Percentiles rank a stretch among this genome's conserved stretches.
Conservation (phyloP, 306 rosid species). For the Rosa multiflora region DNA sequence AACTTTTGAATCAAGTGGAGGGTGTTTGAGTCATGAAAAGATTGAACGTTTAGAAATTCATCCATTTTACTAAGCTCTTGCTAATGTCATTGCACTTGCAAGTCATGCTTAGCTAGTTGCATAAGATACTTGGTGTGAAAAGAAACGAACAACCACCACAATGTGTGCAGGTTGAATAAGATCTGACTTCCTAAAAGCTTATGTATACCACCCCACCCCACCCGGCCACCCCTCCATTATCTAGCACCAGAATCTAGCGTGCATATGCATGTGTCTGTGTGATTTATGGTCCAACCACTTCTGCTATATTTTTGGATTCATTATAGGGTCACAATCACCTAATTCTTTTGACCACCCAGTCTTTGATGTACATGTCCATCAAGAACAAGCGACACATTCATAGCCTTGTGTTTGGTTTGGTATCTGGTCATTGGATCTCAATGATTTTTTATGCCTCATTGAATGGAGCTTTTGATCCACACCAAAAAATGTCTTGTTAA, state of each 20-base stretch:
- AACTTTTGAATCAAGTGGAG: not conserved
- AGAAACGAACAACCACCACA: conserved; percentile 1
- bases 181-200: not conserved
- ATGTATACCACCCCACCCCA: not conserved
- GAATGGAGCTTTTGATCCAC: not conserved
- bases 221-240: not conserved
- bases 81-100: not conserved
- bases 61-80: not conserved
- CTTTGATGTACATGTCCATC: conserved; percentile 13
- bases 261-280: not conserved
- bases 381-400: conserved; percentile 31
- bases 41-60: not conserved
- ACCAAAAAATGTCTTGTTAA: not conserved
- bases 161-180: not conserved
- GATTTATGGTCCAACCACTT: conserved; percentile 13
- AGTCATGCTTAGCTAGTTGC: not conserved
- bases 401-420: conserved; percentile 33
- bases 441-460: not conserved
- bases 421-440: not conserved
- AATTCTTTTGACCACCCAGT: conserved; percentile 25
- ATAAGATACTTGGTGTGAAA: not conserved
- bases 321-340: conserved; percentile 20
- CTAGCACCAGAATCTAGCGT: conserved; percentile 5
- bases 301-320: not conserved
- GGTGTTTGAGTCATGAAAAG: not conserved